These are phyloP conservation scores for Lithocarpus polystachyus DNA, from an alignment of 306 rosid species.

Conservation along the genomic window DNA sequence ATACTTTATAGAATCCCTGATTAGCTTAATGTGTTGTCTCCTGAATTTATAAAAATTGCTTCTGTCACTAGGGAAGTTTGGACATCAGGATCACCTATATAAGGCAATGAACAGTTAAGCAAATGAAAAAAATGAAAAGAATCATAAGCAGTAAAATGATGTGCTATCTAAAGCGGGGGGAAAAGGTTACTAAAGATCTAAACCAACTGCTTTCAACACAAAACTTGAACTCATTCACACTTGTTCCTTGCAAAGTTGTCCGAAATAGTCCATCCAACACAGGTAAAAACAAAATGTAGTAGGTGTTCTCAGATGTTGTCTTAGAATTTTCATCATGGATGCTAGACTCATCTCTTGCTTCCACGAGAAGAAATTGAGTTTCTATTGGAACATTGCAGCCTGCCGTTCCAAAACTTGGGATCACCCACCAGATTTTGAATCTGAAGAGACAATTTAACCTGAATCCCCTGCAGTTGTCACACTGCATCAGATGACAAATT, in stretches of 20 bases:
- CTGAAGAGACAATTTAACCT: conserved; percentile 53
- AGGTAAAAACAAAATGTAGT: conserved; percentile 59
- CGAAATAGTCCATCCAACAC: conserved; percentile 63
- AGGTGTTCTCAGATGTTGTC: conserved; percentile 17
- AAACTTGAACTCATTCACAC: conserved; percentile 48
- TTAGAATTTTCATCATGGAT: conserved; percentile 32
- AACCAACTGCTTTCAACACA: conserved; percentile 66
- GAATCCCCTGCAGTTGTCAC: conserved; percentile 35
- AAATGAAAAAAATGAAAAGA: background rate
- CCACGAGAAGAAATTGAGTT: conserved; percentile 63
- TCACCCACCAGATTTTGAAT: conserved; percentile 75
- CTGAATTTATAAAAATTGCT: conserved; percentile 59
- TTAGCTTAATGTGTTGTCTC: conserved; percentile 61
- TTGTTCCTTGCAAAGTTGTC: conserved; percentile 52
- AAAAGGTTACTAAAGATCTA: background rate
- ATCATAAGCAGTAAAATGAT: background rate
- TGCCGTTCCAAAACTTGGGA: conserved; percentile 43
- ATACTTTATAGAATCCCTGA: conserved; percentile 60
- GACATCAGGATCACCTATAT: conserved; percentile 47
- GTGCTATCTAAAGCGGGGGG: background rate
- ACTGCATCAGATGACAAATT: background rate
- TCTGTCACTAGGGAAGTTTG: conserved; percentile 52
- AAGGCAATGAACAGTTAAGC: conserved; percentile 12
- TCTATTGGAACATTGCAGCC: conserved; percentile 60
- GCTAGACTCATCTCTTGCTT: conserved; percentile 43